phyloP scores from a whole-genome alignment of 1,284 basidiomycete genomes.

The Ceratobasidium sp. region DNA sequence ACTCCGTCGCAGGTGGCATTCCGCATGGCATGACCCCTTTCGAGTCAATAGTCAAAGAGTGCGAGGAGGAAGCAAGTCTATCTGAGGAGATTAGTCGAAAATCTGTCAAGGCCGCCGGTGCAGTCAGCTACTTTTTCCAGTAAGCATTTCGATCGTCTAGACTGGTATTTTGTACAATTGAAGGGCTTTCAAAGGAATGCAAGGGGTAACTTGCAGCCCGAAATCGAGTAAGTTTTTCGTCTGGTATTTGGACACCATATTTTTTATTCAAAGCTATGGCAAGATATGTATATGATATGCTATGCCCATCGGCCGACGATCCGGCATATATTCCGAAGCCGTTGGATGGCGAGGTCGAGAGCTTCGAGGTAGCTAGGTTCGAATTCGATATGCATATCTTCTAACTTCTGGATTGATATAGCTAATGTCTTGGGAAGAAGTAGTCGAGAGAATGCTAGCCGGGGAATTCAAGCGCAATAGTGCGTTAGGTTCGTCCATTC shows the following conservation, averaged over 20 bases:
- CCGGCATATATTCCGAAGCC: slow-evolving; percentile 70
- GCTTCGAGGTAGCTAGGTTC: slow-evolving; percentile 66
- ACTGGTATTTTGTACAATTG: slow-evolving; percentile 39
- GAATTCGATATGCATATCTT: too few relatives aligned
- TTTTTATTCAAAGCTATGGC: too few relatives aligned
- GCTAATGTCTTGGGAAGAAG: slow-evolving; percentile 64
- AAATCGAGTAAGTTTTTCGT: slow-evolving; percentile 73
- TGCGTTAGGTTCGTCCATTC: slow-evolving; percentile 61
- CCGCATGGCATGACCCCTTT: slow-evolving; percentile 75
- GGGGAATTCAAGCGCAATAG: slow-evolving; percentile 89
- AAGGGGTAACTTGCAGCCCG: slow-evolving; percentile 84
- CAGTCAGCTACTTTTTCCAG: slow-evolving; percentile 74
- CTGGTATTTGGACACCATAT: too few relatives aligned
- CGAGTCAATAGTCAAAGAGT: slow-evolving; percentile 88
- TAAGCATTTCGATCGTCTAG: slow-evolving; percentile 49
- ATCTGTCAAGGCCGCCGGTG: slow-evolving; percentile 65
- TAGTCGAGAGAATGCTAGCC: slow-evolving; percentile 63
- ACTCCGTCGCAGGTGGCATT: slow-evolving; percentile 81
- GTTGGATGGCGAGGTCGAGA: slow-evolving; percentile 91
- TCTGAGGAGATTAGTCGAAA: slow-evolving; percentile 65
- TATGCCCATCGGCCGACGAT: slow-evolving; percentile 62
- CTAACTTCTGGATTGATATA: slow-evolving; percentile 48
- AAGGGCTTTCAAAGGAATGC: slow-evolving; percentile 59
- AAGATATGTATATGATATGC: slow-evolving; percentile 85
- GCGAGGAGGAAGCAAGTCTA: slow-evolving; percentile 90